Evolutionary conservation across 768 basidiomycete species (phyloP).

Genomic region (Scleroderma citrinum): DNA sequence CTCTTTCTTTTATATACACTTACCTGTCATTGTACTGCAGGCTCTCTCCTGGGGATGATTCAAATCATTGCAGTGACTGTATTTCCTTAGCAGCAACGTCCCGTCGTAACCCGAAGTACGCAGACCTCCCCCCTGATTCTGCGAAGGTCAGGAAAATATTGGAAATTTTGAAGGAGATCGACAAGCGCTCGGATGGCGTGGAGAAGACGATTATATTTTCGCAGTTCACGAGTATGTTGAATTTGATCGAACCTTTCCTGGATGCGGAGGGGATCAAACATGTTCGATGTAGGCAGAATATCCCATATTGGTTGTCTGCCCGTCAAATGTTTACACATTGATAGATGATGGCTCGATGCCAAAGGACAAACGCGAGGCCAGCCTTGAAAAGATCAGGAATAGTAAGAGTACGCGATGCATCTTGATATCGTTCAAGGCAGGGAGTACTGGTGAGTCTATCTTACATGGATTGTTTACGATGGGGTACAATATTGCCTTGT

Average conservation of each 20-base stretch:
- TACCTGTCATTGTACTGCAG: constrained; percentile 9
- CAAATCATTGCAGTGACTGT: constrained; percentile 57
- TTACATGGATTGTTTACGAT: neutral
- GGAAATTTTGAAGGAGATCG: constrained; percentile 61
- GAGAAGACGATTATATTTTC: constrained; percentile 98
- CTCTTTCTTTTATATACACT: neutral
- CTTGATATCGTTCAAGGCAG: constrained; percentile 94
- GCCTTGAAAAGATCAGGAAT: constrained; percentile 66
- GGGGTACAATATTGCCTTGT: constrained; percentile 3
- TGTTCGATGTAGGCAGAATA: constrained; percentile 78
- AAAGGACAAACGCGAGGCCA: constrained; percentile 66
- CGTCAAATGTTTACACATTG: constrained; percentile 1
- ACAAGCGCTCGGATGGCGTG: constrained; percentile 44
- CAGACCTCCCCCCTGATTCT: constrained; percentile 55
- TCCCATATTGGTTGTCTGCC: neutral
- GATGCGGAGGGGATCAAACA: constrained; percentile 58
- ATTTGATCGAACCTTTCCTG: constrained; percentile 84
- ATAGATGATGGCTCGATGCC: constrained; percentile 88
- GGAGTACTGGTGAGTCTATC: constrained; percentile 67
- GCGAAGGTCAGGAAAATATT: constrained; percentile 86
- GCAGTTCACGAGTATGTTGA: constrained; percentile 85
- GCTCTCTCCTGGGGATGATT: constrained; percentile 16
- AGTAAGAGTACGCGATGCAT: constrained; percentile 63
- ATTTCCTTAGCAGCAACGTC: constrained; percentile 45
- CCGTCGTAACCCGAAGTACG: constrained; percentile 26